Base-by-base conservation (phyloP, 78 protist species). In the Dictyostelium capitatum region DNA sequence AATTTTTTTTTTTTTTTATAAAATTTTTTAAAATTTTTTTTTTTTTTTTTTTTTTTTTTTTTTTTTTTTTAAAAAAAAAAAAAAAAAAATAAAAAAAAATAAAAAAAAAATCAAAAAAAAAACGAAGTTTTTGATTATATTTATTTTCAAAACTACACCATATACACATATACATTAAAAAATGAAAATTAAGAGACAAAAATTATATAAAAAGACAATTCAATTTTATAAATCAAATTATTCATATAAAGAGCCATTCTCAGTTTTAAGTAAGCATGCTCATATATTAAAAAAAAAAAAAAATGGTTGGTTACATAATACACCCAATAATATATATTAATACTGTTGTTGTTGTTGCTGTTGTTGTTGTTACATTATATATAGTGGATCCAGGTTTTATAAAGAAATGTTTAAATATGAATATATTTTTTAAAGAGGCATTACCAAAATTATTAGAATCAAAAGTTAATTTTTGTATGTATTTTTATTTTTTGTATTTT, bases 181-280 rank as follows among this genome's bases (percentile, higher is more conserved):
- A 20, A 83, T 73, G 81, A 83, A 83, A 43, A 17, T 73, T 17
- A 85, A 85, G 48, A 85, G 80, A 59, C 25, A 23, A 6, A 85
- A 85, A 65, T 54, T 30, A 23, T 74, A 85, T 59, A 85, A 85
- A 59, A 84, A 85, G 25, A 85, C 69, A 14, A 46, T 75, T 4
- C 70, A 72, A 43, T 85, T 74, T 47, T 85, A 85, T 85, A 20
- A 75, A 43, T 1, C 72, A n/a, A 85, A 75, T 46, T 85, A 74
- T 85, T 50, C 74, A 46, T 85, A 41, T 48, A 75, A n/a, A n/a
- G 92, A 85, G 32, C 92, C 92, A 19, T 85, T 37, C 51, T n/a
- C 43, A 3, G 77, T 85, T n/a, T 51, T 83, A 54, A 25, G 89
- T 82, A 82, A 32, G 89, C 15, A 14, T 7, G 12, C n/a, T 51